phyloP scores from a whole-genome alignment of 2,329 filamentous ascomycete species.

The Talaromyces albobiverticillius region DNA sequence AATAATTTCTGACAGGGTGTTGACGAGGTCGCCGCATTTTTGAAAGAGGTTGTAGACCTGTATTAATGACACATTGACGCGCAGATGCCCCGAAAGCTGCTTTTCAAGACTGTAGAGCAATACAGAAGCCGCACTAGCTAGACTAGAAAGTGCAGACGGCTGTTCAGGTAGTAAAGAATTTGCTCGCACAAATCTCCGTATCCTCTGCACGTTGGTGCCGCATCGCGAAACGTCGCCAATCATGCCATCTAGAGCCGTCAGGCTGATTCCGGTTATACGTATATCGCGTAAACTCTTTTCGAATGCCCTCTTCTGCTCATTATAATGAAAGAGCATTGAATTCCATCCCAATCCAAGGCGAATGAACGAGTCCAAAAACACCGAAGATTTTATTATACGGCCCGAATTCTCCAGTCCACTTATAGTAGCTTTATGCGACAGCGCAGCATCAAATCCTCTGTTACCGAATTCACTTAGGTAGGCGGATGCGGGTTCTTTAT shows the following conservation, averaged over 20 bases:
- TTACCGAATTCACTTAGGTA: slow-evolving; percentile 45
- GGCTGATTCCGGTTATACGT: slow-evolving; percentile 51
- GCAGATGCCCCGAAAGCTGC: slow-evolving; percentile 27
- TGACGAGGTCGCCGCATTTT: slow-evolving; percentile 36
- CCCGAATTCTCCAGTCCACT: slow-evolving; percentile 23
- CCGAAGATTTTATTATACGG: slow-evolving; percentile 33
- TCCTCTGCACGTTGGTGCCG: slow-evolving; percentile 35
- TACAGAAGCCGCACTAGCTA: slow-evolving; percentile 32
- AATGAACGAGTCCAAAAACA: slow-evolving; percentile 40
- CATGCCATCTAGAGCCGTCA: slow-evolving; percentile 36
- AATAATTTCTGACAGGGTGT: slow-evolving; percentile 34
- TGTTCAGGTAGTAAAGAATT: slow-evolving; percentile 24
- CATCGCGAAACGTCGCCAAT: slow-evolving; percentile 31
- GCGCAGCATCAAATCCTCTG: slow-evolving; percentile 37
- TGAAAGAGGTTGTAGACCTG: slow-evolving; percentile 38
- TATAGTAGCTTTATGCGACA: slow-evolving; percentile 26
- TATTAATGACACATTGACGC: slow-evolving; percentile 30
- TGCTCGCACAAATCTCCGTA: slow-evolving; percentile 34
- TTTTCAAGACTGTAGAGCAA: slow-evolving; percentile 38
- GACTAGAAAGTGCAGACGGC: slow-evolving; percentile 32
- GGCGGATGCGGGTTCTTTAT: slow-evolving; percentile 32
- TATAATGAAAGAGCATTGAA: slow-evolving; percentile 43
- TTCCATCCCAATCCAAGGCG: slow-evolving; percentile 44
- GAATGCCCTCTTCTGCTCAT: slow-evolving; percentile 33
- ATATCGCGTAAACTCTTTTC: slow-evolving; percentile 42